Conservation (phyloP, 2,329 filamentous ascomycete genomes). For the Hypoxylon sp. region DNA sequence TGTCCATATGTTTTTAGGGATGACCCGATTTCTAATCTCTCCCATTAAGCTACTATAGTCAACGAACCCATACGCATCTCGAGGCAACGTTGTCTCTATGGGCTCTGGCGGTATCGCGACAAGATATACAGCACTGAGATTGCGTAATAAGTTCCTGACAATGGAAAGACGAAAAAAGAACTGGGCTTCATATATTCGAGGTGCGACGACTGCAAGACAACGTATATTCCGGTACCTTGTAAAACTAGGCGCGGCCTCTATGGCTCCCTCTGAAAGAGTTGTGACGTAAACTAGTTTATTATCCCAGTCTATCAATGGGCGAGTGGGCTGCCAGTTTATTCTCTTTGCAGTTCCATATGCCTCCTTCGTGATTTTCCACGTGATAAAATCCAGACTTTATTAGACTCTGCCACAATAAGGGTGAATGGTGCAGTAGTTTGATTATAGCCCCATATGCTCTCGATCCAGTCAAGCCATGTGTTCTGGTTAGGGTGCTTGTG, state of each 20-base stretch:
- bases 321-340: not conserved
- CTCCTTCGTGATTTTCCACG: not conserved
- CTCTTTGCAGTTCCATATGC: not conserved
- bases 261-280: no score
- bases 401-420: not conserved
- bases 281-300: not conserved
- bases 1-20: not conserved
- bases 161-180: not conserved
- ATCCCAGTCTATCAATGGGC: not conserved
- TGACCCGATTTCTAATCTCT: not conserved
- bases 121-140: not conserved
- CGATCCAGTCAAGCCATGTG: not conserved
- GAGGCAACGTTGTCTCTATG: not conserved
- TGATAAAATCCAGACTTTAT: not conserved
- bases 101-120: not conserved
- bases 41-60: not conserved
- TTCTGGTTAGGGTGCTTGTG: not conserved
- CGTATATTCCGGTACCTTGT: not conserved
- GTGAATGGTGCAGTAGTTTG: not conserved
- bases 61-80: conserved; percentile 7
- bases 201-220: not conserved
- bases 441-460: not conserved
- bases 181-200: not conserved
- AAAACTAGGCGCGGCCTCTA: not conserved
- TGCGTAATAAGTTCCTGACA: not conserved